These are phyloP conservation scores for Fraxinus xanthoxyloides DNA, from an alignment of 305 asterid species.

Conservation along the genomic window DNA sequence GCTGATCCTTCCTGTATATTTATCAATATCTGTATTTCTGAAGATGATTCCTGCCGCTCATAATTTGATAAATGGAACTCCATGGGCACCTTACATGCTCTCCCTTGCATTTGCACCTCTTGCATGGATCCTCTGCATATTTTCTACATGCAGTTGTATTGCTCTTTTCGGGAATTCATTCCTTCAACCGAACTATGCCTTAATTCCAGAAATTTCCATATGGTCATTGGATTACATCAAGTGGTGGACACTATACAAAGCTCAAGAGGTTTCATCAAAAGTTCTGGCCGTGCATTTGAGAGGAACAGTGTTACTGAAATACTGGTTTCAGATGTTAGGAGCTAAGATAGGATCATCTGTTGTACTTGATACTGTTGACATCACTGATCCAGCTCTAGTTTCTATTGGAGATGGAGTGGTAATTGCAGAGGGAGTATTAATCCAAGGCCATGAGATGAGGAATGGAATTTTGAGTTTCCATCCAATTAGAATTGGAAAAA, in stretches of 20 bases:
- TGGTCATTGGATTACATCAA: slow-evolving; percentile 70
- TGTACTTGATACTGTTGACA: slow-evolving; percentile 59
- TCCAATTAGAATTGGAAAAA: slow-evolving; percentile 58
- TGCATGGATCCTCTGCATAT: slow-evolving; percentile 68
- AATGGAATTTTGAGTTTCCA: slow-evolving; percentile 53
- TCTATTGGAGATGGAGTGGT: slow-evolving; percentile 61
- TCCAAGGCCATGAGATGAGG: slow-evolving; percentile 69
- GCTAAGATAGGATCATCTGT: slow-evolving; percentile 71
- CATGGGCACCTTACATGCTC: slow-evolving; percentile 39
- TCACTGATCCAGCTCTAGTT: slow-evolving; percentile 74
- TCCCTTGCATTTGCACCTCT: slow-evolving; percentile 52
- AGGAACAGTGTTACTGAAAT: slow-evolving; percentile 65
- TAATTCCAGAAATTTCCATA: slow-evolving; percentile 49
- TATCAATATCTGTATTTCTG: slow-evolving; percentile 36
- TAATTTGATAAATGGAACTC: slow-evolving; percentile 21
- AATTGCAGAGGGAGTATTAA: slow-evolving; percentile 62
- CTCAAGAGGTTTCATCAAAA: slow-evolving; percentile 67
- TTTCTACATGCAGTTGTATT: slow-evolving; percentile 52
- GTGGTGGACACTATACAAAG: slow-evolving; percentile 85
- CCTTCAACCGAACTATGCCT: slow-evolving; percentile 70
- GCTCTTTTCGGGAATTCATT: slow-evolving; percentile 61
- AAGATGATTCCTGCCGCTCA: slow-evolving; percentile 29
- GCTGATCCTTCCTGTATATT: slow-evolving; percentile 59
- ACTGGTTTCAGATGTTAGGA: slow-evolving; percentile 75
- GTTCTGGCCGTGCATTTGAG: slow-evolving; percentile 75